phyloP scores from a whole-genome alignment of 2,329 filamentous ascomycete species.

The Grosmannia huntii region DNA sequence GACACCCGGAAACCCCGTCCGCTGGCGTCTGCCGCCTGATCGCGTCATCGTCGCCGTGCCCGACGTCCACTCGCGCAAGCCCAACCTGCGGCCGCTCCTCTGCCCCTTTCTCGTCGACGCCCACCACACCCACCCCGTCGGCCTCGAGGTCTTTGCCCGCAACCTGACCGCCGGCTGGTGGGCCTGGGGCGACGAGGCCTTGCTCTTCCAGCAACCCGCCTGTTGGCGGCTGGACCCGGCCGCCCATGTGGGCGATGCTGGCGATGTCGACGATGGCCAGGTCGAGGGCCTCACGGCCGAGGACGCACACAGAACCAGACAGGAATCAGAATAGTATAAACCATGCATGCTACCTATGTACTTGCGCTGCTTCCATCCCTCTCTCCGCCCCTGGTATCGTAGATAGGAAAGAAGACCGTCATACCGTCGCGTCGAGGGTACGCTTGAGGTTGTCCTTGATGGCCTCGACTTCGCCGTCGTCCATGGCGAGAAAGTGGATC shows the following conservation, averaged over 20 bases:
- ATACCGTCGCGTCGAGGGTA: slow-evolving; percentile 25
- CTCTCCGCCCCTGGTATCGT: too few species aligned
- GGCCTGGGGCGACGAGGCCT: slow-evolving; percentile 63
- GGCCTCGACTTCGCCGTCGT: slow-evolving; percentile 42
- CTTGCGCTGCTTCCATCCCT: background rate
- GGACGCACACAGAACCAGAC: too few species aligned
- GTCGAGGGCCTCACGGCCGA: too few species aligned
- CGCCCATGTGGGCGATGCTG: too few species aligned
- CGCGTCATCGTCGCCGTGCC: slow-evolving; percentile 58
- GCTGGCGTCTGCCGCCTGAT: slow-evolving; percentile 11
- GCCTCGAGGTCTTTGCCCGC: slow-evolving; percentile 66
- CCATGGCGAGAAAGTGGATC: slow-evolving; percentile 56
- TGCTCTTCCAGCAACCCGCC: slow-evolving; percentile 48
- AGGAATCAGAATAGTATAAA: background rate
- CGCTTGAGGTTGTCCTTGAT: slow-evolving; percentile 46
- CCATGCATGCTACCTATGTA: background rate
- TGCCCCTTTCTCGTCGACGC: slow-evolving; percentile 16
- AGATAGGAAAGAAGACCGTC: background rate
- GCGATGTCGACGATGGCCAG: too few species aligned
- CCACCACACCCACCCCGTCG: slow-evolving; percentile 27
- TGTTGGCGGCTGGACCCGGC: slow-evolving; percentile 10
- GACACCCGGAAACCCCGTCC: background rate
- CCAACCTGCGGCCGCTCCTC: slow-evolving; percentile 52
- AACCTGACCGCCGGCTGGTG: slow-evolving; percentile 65
- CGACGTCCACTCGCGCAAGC: slow-evolving; percentile 69